These are phyloP conservation scores for Backusella luteola DNA, from an alignment of 192 early-diverging fungal genomes.

Conservation along the genomic window DNA sequence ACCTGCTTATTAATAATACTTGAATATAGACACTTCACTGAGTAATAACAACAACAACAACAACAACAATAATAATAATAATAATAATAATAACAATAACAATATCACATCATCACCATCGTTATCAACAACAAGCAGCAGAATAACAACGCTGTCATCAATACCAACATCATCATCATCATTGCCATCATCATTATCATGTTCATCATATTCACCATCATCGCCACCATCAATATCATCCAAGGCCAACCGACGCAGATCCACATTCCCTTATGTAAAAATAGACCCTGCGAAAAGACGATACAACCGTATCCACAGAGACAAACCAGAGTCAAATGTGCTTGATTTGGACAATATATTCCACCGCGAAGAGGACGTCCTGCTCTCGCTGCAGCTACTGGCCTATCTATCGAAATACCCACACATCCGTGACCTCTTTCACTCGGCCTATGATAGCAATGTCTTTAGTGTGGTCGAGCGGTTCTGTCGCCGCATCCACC, in stretches of 20 bases:
- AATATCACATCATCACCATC: background rate
- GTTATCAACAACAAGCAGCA: background rate
- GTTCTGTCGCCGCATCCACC: constrained; percentile 66
- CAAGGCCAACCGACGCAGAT: background rate
- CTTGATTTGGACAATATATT: constrained; percentile 38
- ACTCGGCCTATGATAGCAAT: constrained; percentile 50
- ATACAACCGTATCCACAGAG: constrained; percentile 16
- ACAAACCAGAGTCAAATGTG: constrained; percentile 10
- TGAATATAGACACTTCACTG: background rate
- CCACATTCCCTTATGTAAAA: constrained; percentile 29
- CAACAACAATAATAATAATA: background rate
- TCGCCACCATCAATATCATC: constrained; percentile 6
- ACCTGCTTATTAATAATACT: background rate
- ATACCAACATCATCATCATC: background rate
- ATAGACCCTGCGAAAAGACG: constrained; percentile 15
- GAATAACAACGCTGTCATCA: background rate
- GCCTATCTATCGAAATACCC: constrained; percentile 91
- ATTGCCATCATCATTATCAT: background rate
- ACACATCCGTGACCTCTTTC: constrained; percentile 64
- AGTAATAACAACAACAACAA: background rate
- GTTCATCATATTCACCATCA: background rate
- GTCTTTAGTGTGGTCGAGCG: constrained; percentile 75
- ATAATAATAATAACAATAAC: background rate
- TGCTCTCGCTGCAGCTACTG: constrained; percentile 83
- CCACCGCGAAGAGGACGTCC: constrained; percentile 79